phyloP scores from a whole-genome alignment of 106 monocot genomes.

The Acorus gramineus region DNA sequence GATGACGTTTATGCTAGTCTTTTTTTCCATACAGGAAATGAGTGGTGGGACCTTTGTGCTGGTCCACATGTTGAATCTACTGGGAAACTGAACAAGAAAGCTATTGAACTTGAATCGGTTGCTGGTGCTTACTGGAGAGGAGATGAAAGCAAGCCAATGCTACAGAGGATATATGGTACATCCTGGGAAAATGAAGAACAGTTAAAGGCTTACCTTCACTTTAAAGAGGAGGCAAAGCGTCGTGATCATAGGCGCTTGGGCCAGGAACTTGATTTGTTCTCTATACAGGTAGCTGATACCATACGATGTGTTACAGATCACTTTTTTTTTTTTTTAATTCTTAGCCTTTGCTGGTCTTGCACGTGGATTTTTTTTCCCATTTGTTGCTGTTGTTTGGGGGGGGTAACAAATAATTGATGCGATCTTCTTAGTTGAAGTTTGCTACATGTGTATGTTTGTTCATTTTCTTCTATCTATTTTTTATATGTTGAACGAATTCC shows the following conservation, averaged over 20 bases:
- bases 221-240: constrained; percentile 92
- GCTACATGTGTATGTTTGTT: too few species aligned
- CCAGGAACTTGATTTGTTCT: constrained; percentile 95
- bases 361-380: too few species aligned
- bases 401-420: too few species aligned
- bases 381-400: too few species aligned
- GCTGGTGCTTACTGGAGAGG: constrained; percentile 99
- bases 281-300: constrained; percentile 66
- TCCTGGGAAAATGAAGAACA: constrained; percentile 93
- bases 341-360: too few species aligned
- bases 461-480: too few species aligned
- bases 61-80: constrained; percentile 96
- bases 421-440: too few species aligned
- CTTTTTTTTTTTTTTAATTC: too few species aligned
- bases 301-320: too few species aligned
- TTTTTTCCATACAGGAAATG: constrained; percentile 44
- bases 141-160: constrained; percentile 74
- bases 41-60: constrained; percentile 99
- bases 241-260: constrained; percentile 92
- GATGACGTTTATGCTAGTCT: background rate
- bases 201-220: constrained; percentile 74
- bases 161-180: constrained; percentile 95
- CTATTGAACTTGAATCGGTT: constrained; percentile 90
- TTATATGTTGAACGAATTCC: too few species aligned
- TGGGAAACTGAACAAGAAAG: constrained; percentile 68